Conservation (phyloP, 495 filamentous ascomycete genomes). For the Trichoderma virens region DNA sequence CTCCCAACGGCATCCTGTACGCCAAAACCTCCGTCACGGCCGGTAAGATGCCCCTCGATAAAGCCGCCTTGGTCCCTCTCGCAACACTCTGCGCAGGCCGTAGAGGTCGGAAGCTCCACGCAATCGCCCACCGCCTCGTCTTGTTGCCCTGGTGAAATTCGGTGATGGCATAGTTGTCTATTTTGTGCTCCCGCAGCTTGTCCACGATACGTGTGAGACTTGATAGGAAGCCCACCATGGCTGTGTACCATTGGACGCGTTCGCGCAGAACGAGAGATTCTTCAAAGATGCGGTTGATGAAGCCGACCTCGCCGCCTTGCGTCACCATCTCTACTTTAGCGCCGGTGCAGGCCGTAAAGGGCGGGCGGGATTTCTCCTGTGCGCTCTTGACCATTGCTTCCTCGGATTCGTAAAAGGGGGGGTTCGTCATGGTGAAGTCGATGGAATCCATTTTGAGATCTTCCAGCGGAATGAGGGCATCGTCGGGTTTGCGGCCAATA, state of each 20-base stretch:
- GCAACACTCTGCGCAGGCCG: slow-evolving; percentile 55
- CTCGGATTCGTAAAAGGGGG: slow-evolving; percentile 78
- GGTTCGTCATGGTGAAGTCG: slow-evolving; percentile 92
- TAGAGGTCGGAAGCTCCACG: slow-evolving; percentile 70
- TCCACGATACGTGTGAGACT: slow-evolving; percentile 60
- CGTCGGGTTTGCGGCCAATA: slow-evolving; percentile 41
- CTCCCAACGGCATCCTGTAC: slow-evolving; percentile 1
- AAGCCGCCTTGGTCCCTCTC: slow-evolving; percentile 43
- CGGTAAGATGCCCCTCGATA: slow-evolving; percentile 52
- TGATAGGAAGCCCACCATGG: slow-evolving; percentile 79
- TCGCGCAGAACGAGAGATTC: slow-evolving; percentile 58
- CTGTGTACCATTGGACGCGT: slow-evolving; percentile 76
- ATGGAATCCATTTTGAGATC: slow-evolving; percentile 48
- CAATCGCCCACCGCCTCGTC: slow-evolving; percentile 82
- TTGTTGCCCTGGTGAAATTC: slow-evolving; percentile 72
- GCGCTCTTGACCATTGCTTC: slow-evolving; percentile 61
- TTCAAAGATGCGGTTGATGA: slow-evolving; percentile 65
- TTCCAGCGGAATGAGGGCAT: slow-evolving; percentile 54
- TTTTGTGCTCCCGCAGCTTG: slow-evolving; percentile 46
- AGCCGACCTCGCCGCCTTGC: slow-evolving; percentile 72
- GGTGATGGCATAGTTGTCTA: slow-evolving; percentile 76
- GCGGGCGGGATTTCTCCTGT: slow-evolving; percentile 54
- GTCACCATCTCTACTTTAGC: slow-evolving; percentile 82
- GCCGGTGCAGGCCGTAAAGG: slow-evolving; percentile 76
- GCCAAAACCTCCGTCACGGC: slow-evolving; percentile 43